Evolutionary conservation across 352 stramenopile species (phyloP), one percentile per base, ranked within the genome.

Genomic region (Thraustochytrium sp.): DNA sequence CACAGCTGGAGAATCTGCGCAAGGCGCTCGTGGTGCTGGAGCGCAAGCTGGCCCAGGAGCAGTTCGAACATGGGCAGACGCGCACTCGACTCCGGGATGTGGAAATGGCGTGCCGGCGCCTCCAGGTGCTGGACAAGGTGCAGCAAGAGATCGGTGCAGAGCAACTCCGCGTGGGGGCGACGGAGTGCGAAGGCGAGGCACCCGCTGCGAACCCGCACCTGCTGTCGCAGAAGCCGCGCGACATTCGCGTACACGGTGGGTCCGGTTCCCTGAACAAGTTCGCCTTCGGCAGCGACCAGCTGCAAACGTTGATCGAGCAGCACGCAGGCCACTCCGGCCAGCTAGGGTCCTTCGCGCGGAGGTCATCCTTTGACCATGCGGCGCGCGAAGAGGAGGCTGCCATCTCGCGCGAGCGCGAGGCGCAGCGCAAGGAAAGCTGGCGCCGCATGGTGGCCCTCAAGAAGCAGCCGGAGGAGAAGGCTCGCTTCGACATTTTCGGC

Each of bases 401-500:
- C 34, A 51, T 13, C 18, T 42, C 68, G 8, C 3, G 26, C 40
- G 68, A 80, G 63, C 68, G 53, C 34, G 59, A 72, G 40, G 31
- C 59, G 9, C 42, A 31, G 26, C 68, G 53, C 48, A 63, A 80
- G 68, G 44, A 80, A 26, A 18, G 38, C 9, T 72, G 42, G 3
- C 68, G 68, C 31, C 3, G 40, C 0, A 80, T 63, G 31, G n/a
- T n/a, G 34, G 18, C 68, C 3, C 37, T 46, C 1, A 61, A 46
- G 68, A 5, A 72, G 0, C 68, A n/a, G 13, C 36, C 29, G 26
- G 21, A 34, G n/a, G 44, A 76, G 4, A 36, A 80, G 29, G 9
- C 42, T 8, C 26, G 63, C 21, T 80, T 46, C 53, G 68, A 80
- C 53, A 80, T 80, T 72, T 80, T 80, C 38, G 68, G 68, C 37